Evolutionary conservation across 2,329 filamentous ascomycete genomes (phyloP), one percentile per base, ranked within the genome.

Genomic region (Coniochaeta pulveracea): DNA sequence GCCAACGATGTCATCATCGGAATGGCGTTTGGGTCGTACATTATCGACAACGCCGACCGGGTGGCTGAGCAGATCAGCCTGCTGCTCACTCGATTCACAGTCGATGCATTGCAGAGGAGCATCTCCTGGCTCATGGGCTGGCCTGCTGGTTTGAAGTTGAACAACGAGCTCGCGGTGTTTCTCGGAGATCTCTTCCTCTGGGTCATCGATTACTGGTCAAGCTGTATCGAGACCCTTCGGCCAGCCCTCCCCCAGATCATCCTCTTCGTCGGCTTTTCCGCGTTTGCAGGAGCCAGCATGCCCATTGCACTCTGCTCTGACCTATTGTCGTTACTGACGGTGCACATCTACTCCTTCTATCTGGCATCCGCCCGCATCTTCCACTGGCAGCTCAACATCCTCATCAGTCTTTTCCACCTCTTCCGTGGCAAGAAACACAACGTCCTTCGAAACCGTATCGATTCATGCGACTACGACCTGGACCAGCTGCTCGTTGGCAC

Each of bases 361-460:
- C 80, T 96, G 37, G 89, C 93, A 11, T 94, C 88, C 7, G 91
- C 91, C 3, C 80, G 91, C 33, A 96, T 98, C 48, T 98, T 89
- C 57, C 86, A 96, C 59, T 98, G 91, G 91, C 91, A 98, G 58
- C 76, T 98, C 40, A 93, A 83, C 4, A 96, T 98, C 41, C 80
- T 98, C 43, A 80, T 89, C 43, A 96, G 89, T 9, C 76, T 98
- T n/a, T 98, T 98, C 57, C 93, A 98, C 54, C 76, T 98, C 8
- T 98, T 98, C 53, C 84, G 89, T 19, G 93, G 91, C 37, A 96
- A 95, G 63, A 98, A 98, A 57, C 82, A 93, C 52, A 98, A 98
- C 46, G 81, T 98, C 11, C 72, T 98, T 15, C 82, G 93, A 40
- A 94, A 95, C 51, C 86, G 91, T 58, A 96, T 98, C 48, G 91